Evolutionary conservation across 768 basidiomycete genomes (phyloP), one percentile per base, ranked within the genome.

Genomic region (Mycena polygramma): DNA sequence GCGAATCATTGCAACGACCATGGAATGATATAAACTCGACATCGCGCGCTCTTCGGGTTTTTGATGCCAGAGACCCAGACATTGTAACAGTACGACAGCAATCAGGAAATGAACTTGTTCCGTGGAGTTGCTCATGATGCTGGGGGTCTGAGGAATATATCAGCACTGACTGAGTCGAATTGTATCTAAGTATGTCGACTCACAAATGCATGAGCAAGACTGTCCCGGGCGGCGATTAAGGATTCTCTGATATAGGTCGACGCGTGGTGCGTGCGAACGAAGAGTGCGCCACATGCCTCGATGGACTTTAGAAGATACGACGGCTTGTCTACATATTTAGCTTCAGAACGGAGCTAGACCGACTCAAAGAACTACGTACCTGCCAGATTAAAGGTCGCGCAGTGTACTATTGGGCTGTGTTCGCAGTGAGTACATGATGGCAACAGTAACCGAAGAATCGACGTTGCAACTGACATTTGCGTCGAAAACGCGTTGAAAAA

Each of bases 231-330:
- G 43, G 76, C 82, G 24, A 76, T 80, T 72, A 87, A 78, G 30
- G 81, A 84, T 57, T 79, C 82, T 49, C 81, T 82, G 72, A 89
- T 87, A 78, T 88, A 91, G 51, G 79, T 79, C 63, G 79, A 73
- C 2, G 89, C 87, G 39, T 77, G 80, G n/a, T 79, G 80, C 17
- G 84, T 88, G 75, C 83, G 87, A 57, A 85, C 85, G 76, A 87
- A 89, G 59, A 89, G 80, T 30, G 87, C 92, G 66, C 88, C 92
- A 77, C 86, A 90, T 22, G 86, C 89, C 77, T 87, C 86, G 89
- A 89, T 89, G 26, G 85, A 84, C 22, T 81, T 84, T 51, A 89
- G 76, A 49, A 89, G 86, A 71, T 88, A 81, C 7, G 81, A 83
- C 39, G 85, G 87, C 68, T 87, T 88, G 41, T 77, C 72, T 73